A percentile compares a stretch with the other conserved stretches of the same genome.
Conservation (phyloP, 78 protist species). For the Monocercomonoides exilis region DNA sequence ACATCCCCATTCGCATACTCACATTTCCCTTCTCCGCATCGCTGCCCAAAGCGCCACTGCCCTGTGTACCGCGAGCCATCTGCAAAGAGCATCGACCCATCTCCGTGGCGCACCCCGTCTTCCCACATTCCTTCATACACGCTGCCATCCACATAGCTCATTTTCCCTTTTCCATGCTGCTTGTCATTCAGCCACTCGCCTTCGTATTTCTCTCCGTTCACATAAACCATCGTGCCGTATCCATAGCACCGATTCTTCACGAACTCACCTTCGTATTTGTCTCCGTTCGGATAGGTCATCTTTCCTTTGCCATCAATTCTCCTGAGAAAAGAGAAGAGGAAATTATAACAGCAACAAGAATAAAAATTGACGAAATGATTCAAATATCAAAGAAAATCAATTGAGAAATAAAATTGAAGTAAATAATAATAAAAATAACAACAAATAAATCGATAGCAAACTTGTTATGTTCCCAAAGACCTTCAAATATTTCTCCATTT, state of each 20-base stretch:
- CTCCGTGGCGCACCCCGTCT: not conserved
- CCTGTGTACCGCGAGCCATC: not conserved
- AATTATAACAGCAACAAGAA: not conserved
- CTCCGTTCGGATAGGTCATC: constrained; percentile 4
- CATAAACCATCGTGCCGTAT: not conserved
- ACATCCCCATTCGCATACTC: constrained; percentile 1
- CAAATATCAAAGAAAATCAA: too few relatives aligned
- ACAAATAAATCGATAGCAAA: not conserved
- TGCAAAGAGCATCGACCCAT: not conserved
- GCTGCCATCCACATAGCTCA: not conserved
- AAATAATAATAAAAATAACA: too few relatives aligned
- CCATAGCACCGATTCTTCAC: not conserved
- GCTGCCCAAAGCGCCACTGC: not conserved
- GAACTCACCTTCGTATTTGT: constrained; percentile 2
- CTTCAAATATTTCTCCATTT: not conserved
- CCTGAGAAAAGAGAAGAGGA: not conserved
- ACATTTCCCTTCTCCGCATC: constrained; percentile 1
- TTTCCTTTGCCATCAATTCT: not conserved
- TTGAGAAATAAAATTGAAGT: too few relatives aligned
- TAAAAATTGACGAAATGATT: too few relatives aligned
- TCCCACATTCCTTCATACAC: not conserved
- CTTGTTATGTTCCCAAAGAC: not conserved
- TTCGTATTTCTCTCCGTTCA: constrained; percentile 10
- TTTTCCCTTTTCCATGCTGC: not conserved
- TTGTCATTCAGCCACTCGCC: not conserved